Conservation (phyloP, 148 eudicot genomes). For the Chenopodium suecicum region DNA sequence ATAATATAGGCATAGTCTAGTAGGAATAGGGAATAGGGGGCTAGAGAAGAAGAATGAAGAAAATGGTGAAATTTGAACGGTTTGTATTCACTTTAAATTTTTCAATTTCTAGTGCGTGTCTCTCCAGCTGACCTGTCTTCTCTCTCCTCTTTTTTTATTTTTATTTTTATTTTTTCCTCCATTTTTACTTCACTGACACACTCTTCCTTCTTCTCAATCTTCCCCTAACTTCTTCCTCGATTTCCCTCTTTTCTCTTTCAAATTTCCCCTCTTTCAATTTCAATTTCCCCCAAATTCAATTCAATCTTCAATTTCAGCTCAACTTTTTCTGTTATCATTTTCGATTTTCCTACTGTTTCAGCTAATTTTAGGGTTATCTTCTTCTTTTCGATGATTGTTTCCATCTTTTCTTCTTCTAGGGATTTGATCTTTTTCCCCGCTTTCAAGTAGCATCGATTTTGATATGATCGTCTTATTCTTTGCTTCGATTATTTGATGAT, state of each 20-base stretch:
- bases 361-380: neutral
- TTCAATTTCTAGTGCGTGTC: neutral
- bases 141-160: neutral
- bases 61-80: neutral
- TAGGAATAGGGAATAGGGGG: neutral
- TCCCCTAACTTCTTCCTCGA: neutral
- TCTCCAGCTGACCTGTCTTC: conserved; percentile 2
- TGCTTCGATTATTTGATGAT: neutral
- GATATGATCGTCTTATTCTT: neutral
- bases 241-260: neutral
- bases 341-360: neutral
- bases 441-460: neutral
- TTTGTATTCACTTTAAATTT: neutral
- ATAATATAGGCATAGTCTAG: neutral
- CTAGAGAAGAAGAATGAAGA: too few species aligned
- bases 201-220: neutral
- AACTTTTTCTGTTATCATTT: neutral
- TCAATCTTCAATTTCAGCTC: neutral
- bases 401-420: neutral
- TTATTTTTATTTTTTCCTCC: neutral
- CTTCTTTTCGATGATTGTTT: too few species aligned
- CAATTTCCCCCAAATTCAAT: neutral
- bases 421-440: conserved; percentile 2
- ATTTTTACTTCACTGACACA: conserved; percentile 6
- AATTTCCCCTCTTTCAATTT: neutral